Conservation (phyloP, 805 yeast genomes). For the Candida sphagnicola region DNA sequence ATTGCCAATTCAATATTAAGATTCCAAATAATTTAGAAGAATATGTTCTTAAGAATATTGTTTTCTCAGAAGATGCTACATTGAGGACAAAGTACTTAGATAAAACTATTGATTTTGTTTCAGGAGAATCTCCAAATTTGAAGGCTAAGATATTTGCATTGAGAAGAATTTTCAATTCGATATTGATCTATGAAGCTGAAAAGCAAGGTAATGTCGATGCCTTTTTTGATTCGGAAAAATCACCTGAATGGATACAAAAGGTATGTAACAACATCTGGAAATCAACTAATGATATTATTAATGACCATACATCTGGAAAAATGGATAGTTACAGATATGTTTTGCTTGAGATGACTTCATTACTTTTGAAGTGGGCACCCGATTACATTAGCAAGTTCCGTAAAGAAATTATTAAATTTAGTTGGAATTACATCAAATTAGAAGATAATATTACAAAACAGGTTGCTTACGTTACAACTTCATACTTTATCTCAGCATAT, state of each 20-base stretch:
- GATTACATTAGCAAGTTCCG: constrained; percentile 52
- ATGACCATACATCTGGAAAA: constrained; percentile 58
- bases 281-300: constrained; percentile 48
- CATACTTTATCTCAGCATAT: constrained; percentile 79
- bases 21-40: constrained; percentile 48
- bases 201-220: constrained; percentile 43
- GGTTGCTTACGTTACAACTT: constrained; percentile 85
- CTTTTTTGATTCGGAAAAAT: constrained; percentile 31
- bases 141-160: constrained; percentile 55
- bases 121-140: constrained; percentile 41
- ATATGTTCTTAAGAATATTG: constrained; percentile 54
- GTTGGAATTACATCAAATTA: constrained; percentile 88
- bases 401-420: constrained; percentile 86
- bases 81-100: constrained; percentile 49
- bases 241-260: constrained; percentile 59
- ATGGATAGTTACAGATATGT: constrained; percentile 75
- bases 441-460: constrained; percentile 89
- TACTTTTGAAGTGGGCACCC: constrained; percentile 68
- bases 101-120: constrained; percentile 45
- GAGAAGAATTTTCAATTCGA: constrained; percentile 61
- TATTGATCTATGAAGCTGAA: constrained; percentile 59
- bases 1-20: constrained; percentile 44
- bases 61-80: constrained; percentile 44
- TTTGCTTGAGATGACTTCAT: constrained; percentile 74
- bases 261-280: constrained; percentile 74